Conservation (phyloP, 2,329 filamentous ascomycete genomes). For the Botrytis galanthina region DNA sequence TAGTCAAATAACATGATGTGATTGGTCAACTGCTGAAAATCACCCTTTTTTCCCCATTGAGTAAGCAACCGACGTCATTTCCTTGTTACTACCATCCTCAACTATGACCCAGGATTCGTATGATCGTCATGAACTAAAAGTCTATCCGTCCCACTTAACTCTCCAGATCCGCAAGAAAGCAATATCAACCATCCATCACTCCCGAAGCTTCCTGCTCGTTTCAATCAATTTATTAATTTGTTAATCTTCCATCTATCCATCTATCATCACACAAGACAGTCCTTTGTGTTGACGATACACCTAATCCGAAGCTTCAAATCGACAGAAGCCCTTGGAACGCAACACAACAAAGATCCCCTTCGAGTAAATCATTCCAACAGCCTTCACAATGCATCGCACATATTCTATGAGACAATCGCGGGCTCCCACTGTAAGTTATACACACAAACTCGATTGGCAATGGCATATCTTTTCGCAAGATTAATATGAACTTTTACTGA, state of each 20-base stretch:
- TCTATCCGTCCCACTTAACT: neutral
- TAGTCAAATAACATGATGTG: neutral
- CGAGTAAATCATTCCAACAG: neutral
- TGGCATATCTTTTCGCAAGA: neutral
- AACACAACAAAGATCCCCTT: neutral
- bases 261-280: neutral
- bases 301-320: neutral
- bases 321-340: neutral
- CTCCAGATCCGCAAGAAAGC: slow-evolving; percentile 11
- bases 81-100: neutral
- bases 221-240: neutral
- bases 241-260: neutral
- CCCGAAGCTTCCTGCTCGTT: neutral
- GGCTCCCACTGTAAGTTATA: slow-evolving; percentile 78
- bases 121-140: slow-evolving; percentile 9
- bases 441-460: neutral
- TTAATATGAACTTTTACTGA: slow-evolving; percentile 20
- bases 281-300: neutral
- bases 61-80: slow-evolving; percentile 3
- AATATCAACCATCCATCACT: neutral
- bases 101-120: neutral
- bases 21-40: neutral
- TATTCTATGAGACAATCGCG: slow-evolving; percentile 98
- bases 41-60: neutral
- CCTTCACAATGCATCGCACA: slow-evolving; percentile 81